Conservation (phyloP, 139 green algal genomes). For the Parachlorella kessleri region DNA sequence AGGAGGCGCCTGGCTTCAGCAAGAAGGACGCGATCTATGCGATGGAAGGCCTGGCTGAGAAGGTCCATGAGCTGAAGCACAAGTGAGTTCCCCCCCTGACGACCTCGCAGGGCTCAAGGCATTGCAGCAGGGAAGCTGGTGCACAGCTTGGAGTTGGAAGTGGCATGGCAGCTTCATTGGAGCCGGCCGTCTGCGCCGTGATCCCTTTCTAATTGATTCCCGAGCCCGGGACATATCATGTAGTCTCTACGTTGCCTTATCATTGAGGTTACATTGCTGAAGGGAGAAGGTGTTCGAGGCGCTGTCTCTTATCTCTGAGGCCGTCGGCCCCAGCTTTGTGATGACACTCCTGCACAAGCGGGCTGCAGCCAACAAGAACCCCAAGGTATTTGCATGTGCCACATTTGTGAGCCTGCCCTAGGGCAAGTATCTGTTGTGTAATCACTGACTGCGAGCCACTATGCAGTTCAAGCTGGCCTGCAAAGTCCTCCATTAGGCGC, state of each 20-base stretch:
- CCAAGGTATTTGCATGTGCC: too few species aligned
- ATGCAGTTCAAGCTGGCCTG: too few species aligned
- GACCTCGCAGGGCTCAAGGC: too few species aligned
- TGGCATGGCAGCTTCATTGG: too few species aligned
- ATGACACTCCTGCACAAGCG: slow-evolving; percentile 81
- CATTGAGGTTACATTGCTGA: not conserved
- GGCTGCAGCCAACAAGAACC: slow-evolving; percentile 89
- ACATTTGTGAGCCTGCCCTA: too few species aligned
- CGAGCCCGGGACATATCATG: not conserved
- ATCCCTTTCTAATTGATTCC: too few species aligned
- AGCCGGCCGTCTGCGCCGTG: too few species aligned
- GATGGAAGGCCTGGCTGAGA: slow-evolving; percentile 78
- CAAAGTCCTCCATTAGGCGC: too few species aligned
- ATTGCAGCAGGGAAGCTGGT: not conserved
- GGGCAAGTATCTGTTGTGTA: too few species aligned
- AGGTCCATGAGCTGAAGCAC: slow-evolving; percentile 56
- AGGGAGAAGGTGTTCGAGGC: slow-evolving; percentile 46
- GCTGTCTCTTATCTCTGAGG: slow-evolving; percentile 76
- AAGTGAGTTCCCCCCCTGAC: too few species aligned
- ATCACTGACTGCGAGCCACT: too few species aligned
- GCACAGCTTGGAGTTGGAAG: not conserved
- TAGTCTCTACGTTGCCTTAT: not conserved
- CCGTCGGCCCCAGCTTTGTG: slow-evolving; percentile 86
- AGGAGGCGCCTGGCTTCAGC: slow-evolving; percentile 40
- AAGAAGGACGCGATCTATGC: slow-evolving; percentile 65